These are phyloP conservation scores for Ustilago vetiveriae DNA, from an alignment of 1,284 basidiomycete genomes.

Conservation along the genomic window DNA sequence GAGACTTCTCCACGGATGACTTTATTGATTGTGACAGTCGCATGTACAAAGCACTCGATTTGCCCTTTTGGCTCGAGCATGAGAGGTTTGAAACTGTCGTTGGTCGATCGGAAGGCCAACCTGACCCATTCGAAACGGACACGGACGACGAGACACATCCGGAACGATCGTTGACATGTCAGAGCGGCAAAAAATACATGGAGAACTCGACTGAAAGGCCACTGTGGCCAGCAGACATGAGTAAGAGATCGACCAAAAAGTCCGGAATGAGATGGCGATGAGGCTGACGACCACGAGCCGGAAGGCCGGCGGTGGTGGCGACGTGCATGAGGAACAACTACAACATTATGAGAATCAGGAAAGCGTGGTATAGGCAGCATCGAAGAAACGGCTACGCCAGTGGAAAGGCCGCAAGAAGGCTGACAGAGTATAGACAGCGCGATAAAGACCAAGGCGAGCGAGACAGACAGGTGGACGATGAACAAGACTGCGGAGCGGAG, in stretches of 20 bases:
- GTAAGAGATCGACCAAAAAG: constrained; percentile 10
- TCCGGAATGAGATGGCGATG: constrained; percentile 6
- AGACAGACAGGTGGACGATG: no score
- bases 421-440: not conserved
- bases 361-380: constrained; percentile 25
- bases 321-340: constrained; percentile 13
- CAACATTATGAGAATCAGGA: constrained; percentile 18
- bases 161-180: not conserved
- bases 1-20: no score
- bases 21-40: no score
- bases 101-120: no score
- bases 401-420: not conserved
- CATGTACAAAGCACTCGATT: no score
- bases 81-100: no score
- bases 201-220: constrained; percentile 2
- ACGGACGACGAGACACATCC: not conserved
- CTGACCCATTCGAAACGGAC: no score
- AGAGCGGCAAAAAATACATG: constrained; percentile 10
- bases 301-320: no score
- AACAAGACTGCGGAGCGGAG: no score
- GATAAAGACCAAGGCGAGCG: not conserved
- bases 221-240: constrained; percentile 6
- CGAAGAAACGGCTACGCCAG: not conserved
- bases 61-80: no score
- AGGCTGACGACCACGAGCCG: no score